Conservation (phyloP, 176 grass and related monocot species). For the Hyparrhenia diplandra region DNA sequence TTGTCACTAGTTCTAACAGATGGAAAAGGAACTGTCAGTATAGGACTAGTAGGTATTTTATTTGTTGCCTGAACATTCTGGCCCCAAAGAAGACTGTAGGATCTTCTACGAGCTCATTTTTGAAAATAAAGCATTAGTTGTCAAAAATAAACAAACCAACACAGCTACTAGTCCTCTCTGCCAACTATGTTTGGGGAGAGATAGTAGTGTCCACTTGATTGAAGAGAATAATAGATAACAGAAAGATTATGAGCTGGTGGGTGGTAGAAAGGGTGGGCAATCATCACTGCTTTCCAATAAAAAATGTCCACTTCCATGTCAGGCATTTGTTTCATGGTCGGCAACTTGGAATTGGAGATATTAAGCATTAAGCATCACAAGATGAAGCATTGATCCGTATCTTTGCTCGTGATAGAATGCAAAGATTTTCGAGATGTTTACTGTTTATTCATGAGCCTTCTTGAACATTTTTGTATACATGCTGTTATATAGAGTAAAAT, state of each 20-base stretch:
- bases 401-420: constrained; percentile 8
- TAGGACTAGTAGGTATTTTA: not conserved
- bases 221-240: constrained; percentile 19
- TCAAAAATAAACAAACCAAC: constrained; percentile 5
- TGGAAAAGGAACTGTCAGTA: constrained; percentile 2
- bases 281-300: constrained; percentile 24
- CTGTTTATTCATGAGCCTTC: not conserved
- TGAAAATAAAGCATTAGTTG: constrained; percentile 15
- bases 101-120: not conserved
- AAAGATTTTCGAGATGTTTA: constrained; percentile 2
- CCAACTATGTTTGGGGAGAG: constrained; percentile 13
- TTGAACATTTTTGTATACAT: not conserved
- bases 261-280: constrained; percentile 15
- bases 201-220: constrained; percentile 16
- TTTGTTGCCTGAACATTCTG: not conserved
- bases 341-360: constrained; percentile 14
- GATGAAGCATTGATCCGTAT: not conserved
- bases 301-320: constrained; percentile 8
- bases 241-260: constrained; percentile 33
- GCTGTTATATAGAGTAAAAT: not conserved
- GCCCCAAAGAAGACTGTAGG: not conserved
- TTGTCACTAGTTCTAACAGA: no score
- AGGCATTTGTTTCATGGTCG: constrained; percentile 13
- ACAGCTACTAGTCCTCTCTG: constrained; percentile 15
- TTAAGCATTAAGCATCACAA: constrained; percentile 23